Percentiles rank a stretch among this genome's conserved stretches.
Conservation (phyloP, 2,329 filamentous ascomycete species). For the Phyllosticta paracitricarpa region DNA sequence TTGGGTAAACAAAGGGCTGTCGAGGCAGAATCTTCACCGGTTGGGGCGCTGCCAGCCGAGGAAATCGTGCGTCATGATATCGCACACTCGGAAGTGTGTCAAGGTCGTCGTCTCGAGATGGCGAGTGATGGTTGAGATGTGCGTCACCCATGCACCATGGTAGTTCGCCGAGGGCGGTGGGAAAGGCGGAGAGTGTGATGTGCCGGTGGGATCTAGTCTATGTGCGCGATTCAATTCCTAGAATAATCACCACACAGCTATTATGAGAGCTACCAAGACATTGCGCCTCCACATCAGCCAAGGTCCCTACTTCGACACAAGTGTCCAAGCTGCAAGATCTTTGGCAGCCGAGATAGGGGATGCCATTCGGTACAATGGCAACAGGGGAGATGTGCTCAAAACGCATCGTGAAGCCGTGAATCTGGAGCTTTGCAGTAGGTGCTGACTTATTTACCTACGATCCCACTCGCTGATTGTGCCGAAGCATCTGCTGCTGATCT, state of each 20-base stretch:
- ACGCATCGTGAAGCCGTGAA: slow-evolving; percentile 26
- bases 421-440: slow-evolving; percentile 34
- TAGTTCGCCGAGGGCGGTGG: not conserved
- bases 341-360: not conserved
- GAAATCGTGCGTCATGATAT: not conserved
- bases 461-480: not conserved
- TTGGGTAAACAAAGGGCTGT: not conserved
- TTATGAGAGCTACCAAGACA: not conserved
- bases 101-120: not conserved
- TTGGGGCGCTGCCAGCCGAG: not conserved
- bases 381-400: not conserved
- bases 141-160: not conserved
- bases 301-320: not conserved
- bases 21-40: not conserved
- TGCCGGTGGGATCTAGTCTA: not conserved
- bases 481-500: not conserved
- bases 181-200: not conserved
- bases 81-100: not conserved
- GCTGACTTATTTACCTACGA: not conserved
- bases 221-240: not conserved
- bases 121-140: not conserved
- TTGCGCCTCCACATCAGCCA: not conserved
- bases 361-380: not conserved
- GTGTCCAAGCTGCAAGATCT: not conserved
- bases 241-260: not conserved